These are phyloP conservation scores for Nitzschia sp. DNA, from an alignment of 108 stramenopile genomes.

Conservation along the genomic window DNA sequence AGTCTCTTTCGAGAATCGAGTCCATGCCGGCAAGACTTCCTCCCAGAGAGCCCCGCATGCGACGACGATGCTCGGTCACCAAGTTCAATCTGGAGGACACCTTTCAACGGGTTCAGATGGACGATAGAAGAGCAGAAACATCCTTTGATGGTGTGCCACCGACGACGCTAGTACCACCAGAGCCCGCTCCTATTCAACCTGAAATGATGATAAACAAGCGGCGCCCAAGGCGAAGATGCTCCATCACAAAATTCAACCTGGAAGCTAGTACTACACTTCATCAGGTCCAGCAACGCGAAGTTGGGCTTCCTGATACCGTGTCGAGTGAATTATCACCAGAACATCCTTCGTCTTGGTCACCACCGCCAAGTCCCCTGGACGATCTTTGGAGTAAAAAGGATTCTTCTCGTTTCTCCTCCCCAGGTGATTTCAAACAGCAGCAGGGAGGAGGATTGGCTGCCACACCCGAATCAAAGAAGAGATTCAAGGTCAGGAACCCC, in stretches of 20 bases:
- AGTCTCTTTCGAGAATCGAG: background rate
- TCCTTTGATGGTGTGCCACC: no score
- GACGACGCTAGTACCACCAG: no score
- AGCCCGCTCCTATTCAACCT: no score
- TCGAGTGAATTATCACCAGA: background rate
- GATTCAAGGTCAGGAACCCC: conserved; percentile 3
- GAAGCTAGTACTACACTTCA: conserved; percentile 4
- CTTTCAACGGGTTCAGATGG: background rate
- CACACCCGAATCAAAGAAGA: conserved; percentile 3
- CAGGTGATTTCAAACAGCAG: background rate
- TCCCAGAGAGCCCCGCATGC: background rate
- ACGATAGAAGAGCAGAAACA: background rate
- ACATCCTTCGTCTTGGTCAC: background rate
- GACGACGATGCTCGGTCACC: conserved; percentile 17
- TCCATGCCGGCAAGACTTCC: background rate
- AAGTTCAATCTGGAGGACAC: conserved; percentile 12
- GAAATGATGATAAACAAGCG: no score
- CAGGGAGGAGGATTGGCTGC: conserved; percentile 2
- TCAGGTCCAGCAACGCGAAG: background rate
- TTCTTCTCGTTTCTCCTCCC: no score
- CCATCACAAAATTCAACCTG: background rate
- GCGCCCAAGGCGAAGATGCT: conserved; percentile 7
- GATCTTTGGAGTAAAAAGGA: background rate
- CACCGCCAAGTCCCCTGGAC: background rate
- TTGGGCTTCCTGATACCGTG: no score